phyloP scores from a whole-genome alignment of 768 basidiomycete genomes.

The Tylopilus felleus region DNA sequence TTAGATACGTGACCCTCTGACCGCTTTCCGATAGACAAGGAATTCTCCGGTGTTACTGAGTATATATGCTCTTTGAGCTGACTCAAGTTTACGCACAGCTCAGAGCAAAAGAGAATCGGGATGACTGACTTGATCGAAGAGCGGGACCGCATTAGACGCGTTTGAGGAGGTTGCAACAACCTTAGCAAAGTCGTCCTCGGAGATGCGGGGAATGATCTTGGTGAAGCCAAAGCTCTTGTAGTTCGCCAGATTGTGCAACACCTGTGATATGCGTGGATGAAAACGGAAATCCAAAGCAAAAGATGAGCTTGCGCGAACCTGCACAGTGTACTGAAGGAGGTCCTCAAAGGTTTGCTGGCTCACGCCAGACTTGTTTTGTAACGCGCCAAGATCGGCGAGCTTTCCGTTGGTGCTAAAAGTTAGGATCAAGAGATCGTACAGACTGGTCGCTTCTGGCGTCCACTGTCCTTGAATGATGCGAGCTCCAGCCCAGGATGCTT shows the following conservation, averaged over 20 bases:
- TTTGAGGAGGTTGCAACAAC: constrained; percentile 63
- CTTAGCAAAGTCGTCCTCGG: constrained; percentile 56
- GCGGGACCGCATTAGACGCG: constrained; percentile 45
- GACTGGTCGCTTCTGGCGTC: constrained; percentile 64
- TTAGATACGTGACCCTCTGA: constrained; percentile 74
- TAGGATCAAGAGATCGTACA: constrained; percentile 70
- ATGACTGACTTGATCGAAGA: constrained; percentile 60
- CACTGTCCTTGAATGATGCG: constrained; percentile 83
- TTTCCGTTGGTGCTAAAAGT: constrained; percentile 61
- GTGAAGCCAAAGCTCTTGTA: constrained; percentile 83
- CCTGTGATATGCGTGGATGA: constrained; percentile 18
- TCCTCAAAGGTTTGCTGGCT: constrained; percentile 62
- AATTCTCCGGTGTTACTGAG: constrained; percentile 56
- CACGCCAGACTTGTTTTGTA: constrained; percentile 55
- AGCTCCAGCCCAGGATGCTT: constrained; percentile 82
- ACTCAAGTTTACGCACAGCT: not conserved
- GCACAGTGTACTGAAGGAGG: constrained; percentile 66
- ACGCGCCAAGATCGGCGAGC: constrained; percentile 51
- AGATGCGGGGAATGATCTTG: constrained; percentile 77
- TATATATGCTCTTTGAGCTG: constrained; percentile 79
- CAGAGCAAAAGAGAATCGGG: not conserved
- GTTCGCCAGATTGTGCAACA: constrained; percentile 51
- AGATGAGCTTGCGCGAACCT: constrained; percentile 41
- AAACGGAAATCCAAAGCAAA: not conserved
- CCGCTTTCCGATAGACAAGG: constrained; percentile 77